phyloP scores from a whole-genome alignment of 106 monocot species.

The Vanilla planifolia region DNA sequence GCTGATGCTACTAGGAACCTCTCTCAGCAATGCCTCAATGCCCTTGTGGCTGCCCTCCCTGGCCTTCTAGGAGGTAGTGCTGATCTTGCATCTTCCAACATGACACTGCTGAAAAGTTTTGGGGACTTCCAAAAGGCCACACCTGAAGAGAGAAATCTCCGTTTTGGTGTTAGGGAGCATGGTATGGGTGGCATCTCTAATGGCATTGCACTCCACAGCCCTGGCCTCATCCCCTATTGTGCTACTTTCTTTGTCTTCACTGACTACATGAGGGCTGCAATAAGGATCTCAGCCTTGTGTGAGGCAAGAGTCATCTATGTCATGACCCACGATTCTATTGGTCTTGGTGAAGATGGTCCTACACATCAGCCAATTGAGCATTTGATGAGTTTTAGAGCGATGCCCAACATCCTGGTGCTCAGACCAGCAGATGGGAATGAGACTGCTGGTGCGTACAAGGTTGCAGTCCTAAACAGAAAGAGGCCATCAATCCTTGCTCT shows the following conservation, averaged over 20 bases:
- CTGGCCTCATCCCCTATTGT: constrained; percentile 70
- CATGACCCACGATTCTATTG: constrained; percentile 91
- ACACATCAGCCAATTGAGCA: constrained; percentile 94
- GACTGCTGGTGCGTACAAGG: constrained; percentile 77
- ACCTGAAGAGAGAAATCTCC: constrained; percentile 70
- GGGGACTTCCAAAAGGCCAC: constrained; percentile 78
- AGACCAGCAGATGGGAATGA: constrained; percentile 81
- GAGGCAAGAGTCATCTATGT: constrained; percentile 78
- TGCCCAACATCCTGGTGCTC: constrained; percentile 80
- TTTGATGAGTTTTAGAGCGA: constrained; percentile 68
- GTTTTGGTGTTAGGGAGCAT: constrained; percentile 85
- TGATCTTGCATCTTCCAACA: constrained; percentile 82
- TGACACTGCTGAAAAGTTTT: constrained; percentile 73
- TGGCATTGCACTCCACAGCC: constrained; percentile 77
- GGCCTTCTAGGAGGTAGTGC: constrained; percentile 86
- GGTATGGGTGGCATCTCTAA: constrained; percentile 88
- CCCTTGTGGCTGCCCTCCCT: constrained; percentile 59
- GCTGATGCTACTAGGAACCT: constrained; percentile 79
- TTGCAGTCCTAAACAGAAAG: constrained; percentile 60
- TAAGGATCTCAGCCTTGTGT: constrained; percentile 65
- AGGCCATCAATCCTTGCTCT: constrained; percentile 73
- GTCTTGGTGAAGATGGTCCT: constrained; percentile 88
- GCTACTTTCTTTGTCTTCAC: constrained; percentile 93
- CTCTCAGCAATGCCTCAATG: constrained; percentile 80
- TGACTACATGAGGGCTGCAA: constrained; percentile 83